Percentiles rank a stretch among this genome's conserved stretches.
Evolutionary conservation across 345 rosid species (phyloP).

Genomic region (Eucalyptus urophylla): DNA sequence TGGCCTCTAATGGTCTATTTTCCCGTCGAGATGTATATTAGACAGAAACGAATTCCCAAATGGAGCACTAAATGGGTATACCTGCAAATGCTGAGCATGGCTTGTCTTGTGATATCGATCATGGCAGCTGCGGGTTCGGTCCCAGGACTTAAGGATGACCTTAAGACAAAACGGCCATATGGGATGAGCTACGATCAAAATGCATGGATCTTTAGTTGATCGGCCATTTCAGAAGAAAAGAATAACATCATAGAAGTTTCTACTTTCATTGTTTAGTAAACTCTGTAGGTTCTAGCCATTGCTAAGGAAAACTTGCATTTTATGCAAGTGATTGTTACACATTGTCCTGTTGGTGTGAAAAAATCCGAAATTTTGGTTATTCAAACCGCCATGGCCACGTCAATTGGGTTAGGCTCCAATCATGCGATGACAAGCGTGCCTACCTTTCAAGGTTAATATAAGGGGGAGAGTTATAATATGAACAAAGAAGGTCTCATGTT

Average conservation of each 20-base stretch:
- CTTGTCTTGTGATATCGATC: slow-evolving; percentile 28
- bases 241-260: neutral
- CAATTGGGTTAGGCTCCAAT: neutral
- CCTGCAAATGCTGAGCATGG: slow-evolving; percentile 24
- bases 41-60: slow-evolving; percentile 21
- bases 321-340: neutral
- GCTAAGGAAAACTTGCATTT: neutral
- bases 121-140: slow-evolving; percentile 30
- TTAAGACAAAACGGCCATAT: slow-evolving; percentile 26
- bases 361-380: neutral
- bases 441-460: neutral
- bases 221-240: neutral
- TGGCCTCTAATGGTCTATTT: slow-evolving; percentile 51
- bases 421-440: neutral
- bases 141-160: slow-evolving; percentile 22
- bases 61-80: slow-evolving; percentile 50
- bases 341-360: neutral
- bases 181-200: slow-evolving; percentile 8
- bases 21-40: slow-evolving; percentile 48
- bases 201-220: neutral
- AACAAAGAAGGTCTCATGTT: neutral
- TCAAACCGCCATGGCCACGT: neutral
- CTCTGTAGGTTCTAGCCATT: neutral
- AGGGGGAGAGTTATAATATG: neutral
- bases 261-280: neutral